Conservation (phyloP, 495 filamentous ascomycete genomes). For the Penicillium manginii region DNA sequence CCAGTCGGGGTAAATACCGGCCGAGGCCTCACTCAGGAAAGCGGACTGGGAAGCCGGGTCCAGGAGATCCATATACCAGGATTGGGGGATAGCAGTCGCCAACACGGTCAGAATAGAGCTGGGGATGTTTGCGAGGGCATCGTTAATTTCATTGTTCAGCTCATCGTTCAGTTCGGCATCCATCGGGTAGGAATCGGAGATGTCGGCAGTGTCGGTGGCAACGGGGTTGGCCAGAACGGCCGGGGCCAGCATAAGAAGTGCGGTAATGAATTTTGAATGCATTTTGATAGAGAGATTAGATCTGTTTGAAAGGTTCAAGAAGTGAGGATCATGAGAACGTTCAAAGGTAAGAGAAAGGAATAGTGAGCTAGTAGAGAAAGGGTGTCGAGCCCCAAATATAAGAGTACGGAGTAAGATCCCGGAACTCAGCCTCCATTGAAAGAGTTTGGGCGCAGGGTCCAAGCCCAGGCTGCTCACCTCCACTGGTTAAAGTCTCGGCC, state of each 20-base stretch:
- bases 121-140: constrained; percentile 10
- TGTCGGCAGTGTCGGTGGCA: constrained; percentile 24
- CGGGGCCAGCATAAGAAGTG: constrained; percentile 22
- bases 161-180: no score
- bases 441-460: no score
- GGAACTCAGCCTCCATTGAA: no score
- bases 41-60: constrained; percentile 12
- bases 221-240: constrained; percentile 24
- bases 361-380: no score
- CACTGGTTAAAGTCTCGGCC: neutral
- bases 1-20: constrained; percentile 29
- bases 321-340: no score
- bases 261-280: constrained; percentile 25
- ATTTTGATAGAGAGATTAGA: constrained; percentile 7
- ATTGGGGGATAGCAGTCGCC: constrained; percentile 26
- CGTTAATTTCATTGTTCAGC: neutral
- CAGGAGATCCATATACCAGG: constrained; percentile 18
- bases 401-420: no score
- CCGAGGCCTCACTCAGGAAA: constrained; percentile 14
- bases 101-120: constrained; percentile 26
- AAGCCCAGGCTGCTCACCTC: neutral
- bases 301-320: neutral
- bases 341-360: no score
- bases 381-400: no score
- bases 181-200: neutral